A percentile compares a stretch with the other conserved stretches of the same genome.
Conservation (phyloP, 345 rosid genomes). For the Rhodomyrtus tomentosa region DNA sequence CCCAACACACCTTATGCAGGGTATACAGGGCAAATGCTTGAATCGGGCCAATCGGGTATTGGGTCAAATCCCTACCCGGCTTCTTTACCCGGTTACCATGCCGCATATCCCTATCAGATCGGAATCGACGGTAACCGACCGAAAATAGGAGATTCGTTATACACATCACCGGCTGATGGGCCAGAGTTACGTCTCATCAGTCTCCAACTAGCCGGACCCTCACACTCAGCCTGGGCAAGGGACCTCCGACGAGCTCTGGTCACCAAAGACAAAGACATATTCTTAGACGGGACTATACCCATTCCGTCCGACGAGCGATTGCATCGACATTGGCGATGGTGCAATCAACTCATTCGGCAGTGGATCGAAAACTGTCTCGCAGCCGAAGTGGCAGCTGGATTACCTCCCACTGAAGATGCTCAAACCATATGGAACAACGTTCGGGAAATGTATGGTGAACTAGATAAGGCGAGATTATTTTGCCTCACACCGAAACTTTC, state of each 20-base stretch:
- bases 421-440: too few relatives aligned
- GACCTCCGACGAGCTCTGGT: not conserved
- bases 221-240: not conserved
- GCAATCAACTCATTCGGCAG: not conserved
- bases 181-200: not conserved
- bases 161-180: not conserved
- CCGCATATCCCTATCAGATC: not conserved
- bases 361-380: too few relatives aligned
- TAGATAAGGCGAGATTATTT: too few relatives aligned
- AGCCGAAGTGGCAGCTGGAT: too few relatives aligned
- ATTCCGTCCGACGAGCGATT: too few relatives aligned
- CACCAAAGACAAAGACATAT: not conserved
- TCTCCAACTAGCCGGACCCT: not conserved
- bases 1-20: too few relatives aligned
- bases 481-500: too few relatives aligned
- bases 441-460: too few relatives aligned
- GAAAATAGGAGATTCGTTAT: not conserved
- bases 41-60: too few relatives aligned
- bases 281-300: too few relatives aligned
- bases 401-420: too few relatives aligned
- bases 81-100: rapidly evolving
- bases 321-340: not conserved
- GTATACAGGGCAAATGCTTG: not conserved
- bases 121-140: too few relatives aligned
- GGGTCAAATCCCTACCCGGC: not conserved